Percentiles rank a stretch among this genome's conserved stretches.
Conservation (phyloP, 1,139 yeast genomes). For the Yamadazyma friedrichii region DNA sequence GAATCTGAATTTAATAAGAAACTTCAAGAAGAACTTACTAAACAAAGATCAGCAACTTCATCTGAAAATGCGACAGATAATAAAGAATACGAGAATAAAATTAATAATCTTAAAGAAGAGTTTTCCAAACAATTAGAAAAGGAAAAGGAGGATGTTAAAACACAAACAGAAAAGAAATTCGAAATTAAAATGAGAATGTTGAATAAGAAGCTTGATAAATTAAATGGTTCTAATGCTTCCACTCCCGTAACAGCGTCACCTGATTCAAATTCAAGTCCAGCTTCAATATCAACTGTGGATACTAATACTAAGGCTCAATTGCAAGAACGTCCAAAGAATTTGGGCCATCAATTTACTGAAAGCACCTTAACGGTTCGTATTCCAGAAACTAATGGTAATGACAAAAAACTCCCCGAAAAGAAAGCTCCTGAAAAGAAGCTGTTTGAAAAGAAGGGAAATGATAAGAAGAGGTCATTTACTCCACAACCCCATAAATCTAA, state of each 20-base stretch:
- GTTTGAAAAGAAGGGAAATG: constrained; percentile 10
- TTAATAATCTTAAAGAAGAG: constrained; percentile 25
- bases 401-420: constrained; percentile 2
- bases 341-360: constrained; percentile 28
- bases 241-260: constrained; percentile 5
- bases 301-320: constrained; percentile 1
- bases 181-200: constrained; percentile 44
- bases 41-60: constrained; percentile 7
- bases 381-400: constrained; percentile 12
- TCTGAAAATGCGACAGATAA: constrained; percentile 6
- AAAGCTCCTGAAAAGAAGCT: constrained; percentile 2
- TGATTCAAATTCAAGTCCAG: constrained; percentile 1
- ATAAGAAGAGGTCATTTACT: constrained; percentile 15
- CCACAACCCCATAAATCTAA: constrained; percentile 14
- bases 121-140: constrained; percentile 30
- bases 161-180: constrained; percentile 38
- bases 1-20: constrained; percentile 21
- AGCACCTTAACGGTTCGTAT: constrained; percentile 33
- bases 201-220: constrained; percentile 40
- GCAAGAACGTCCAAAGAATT: constrained; percentile 9
- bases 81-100: constrained; percentile 21
- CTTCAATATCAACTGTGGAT: constrained; percentile 2
- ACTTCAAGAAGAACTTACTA: constrained; percentile 15
- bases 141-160: constrained; percentile 29
- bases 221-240: constrained; percentile 5